A percentile compares a stretch with the other conserved stretches of the same genome.
Evolutionary conservation across 768 basidiomycete species (phyloP).

Genomic region (Punctularia strigosozonata): DNA sequence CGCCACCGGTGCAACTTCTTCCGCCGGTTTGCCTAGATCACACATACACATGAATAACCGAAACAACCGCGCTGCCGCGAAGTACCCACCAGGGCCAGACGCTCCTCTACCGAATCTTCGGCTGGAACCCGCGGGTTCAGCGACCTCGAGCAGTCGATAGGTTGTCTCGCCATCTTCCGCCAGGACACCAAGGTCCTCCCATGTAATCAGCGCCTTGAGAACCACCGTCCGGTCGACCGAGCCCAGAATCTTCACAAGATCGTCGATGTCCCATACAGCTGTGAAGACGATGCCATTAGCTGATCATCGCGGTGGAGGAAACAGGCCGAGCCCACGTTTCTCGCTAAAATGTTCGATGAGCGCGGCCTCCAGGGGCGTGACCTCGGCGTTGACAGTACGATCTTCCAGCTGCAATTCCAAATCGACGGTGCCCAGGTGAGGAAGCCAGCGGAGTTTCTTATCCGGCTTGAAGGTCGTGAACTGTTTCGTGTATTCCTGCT

Average conservation of each 20-base stretch:
- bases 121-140: slow-evolving; percentile 28
- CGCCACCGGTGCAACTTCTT: slow-evolving; percentile 35
- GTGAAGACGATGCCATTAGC: slow-evolving; percentile 1
- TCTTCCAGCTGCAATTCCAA: slow-evolving; percentile 78
- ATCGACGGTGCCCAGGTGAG: slow-evolving; percentile 77
- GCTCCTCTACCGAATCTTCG: no score
- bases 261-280: slow-evolving; percentile 66
- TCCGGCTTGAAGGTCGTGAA: slow-evolving; percentile 85
- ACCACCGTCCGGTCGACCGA: slow-evolving; percentile 51
- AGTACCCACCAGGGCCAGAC: no score
- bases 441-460: slow-evolving; percentile 82
- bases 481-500: slow-evolving; percentile 64
- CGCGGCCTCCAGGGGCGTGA: slow-evolving; percentile 83
- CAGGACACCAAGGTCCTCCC: slow-evolving; percentile 75
- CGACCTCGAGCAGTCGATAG: slow-evolving; percentile 56
- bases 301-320: background rate
- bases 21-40: no score
- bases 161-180: slow-evolving; percentile 50
- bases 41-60: no score
- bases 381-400: slow-evolving; percentile 61
- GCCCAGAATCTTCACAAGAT: slow-evolving; percentile 52
- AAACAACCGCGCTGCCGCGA: no score
- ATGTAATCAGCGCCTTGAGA: slow-evolving; percentile 67
- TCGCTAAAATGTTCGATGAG: slow-evolving; percentile 79
- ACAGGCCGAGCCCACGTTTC: slow-evolving; percentile 30